Conservation (phyloP, 495 filamentous ascomycete species). For the Aspergillus carlsbadensis region DNA sequence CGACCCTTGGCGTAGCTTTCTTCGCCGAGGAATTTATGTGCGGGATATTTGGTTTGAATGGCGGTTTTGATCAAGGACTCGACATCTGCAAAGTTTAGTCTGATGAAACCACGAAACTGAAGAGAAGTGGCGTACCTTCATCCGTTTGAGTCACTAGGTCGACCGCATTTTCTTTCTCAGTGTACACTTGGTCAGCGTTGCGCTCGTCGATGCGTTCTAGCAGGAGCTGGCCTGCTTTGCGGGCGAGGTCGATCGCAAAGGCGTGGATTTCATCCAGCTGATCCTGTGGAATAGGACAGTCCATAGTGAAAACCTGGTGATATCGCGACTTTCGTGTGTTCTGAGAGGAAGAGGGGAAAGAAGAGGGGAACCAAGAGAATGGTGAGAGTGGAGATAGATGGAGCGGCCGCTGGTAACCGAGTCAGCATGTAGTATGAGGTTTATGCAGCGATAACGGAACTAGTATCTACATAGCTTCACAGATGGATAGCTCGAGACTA, state of each 20-base stretch:
- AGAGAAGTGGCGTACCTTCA: slow-evolving; percentile 47
- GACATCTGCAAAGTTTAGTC: slow-evolving; percentile 47
- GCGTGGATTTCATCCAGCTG: slow-evolving; percentile 61
- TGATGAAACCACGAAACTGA: not conserved
- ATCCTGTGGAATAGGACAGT: slow-evolving; percentile 27
- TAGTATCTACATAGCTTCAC: not conserved
- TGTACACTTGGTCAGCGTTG: slow-evolving; percentile 31
- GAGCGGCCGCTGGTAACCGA: slow-evolving; percentile 6
- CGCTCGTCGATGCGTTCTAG: slow-evolving; percentile 50
- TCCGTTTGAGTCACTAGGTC: slow-evolving; percentile 73
- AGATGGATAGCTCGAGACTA: too few relatives aligned
- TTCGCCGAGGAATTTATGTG: slow-evolving; percentile 69
- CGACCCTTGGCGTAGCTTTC: slow-evolving; percentile 63
- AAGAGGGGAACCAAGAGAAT: not conserved
- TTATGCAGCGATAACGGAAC: too few relatives aligned
- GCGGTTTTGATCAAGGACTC: slow-evolving; percentile 61
- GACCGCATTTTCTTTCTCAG: slow-evolving; percentile 65
- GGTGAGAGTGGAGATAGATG: not conserved
- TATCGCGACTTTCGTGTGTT: not conserved
- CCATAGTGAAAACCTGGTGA: not conserved
- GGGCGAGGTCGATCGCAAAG: slow-evolving; percentile 64
- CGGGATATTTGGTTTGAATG: slow-evolving; percentile 56
- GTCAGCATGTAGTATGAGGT: not conserved
- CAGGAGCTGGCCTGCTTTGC: slow-evolving; percentile 60
- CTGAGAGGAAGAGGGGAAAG: slow-evolving; percentile 3